Evolutionary conservation across 1,284 basidiomycete genomes (phyloP).

Genomic region (Naganishia cerealis): DNA sequence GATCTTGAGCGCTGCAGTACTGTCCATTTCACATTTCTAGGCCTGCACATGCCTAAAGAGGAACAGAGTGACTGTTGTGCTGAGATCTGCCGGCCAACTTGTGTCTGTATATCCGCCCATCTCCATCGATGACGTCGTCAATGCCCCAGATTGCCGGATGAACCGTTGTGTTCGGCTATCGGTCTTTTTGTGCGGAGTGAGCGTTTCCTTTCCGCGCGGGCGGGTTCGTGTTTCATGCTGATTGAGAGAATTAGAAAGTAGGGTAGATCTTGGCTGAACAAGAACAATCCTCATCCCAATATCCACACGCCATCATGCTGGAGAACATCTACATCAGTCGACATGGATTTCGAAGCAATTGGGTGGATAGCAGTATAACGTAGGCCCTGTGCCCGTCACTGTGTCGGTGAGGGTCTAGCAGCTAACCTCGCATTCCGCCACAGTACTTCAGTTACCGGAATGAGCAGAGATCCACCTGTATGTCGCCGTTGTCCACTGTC

Average conservation of each 20-base stretch:
- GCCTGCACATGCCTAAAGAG: no score
- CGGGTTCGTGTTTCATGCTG: neutral
- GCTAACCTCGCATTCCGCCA: neutral
- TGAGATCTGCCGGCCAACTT: constrained; percentile 3
- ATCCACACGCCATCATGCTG: no score
- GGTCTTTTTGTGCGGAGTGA: constrained; percentile 14
- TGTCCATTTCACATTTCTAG: neutral
- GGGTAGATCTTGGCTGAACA: neutral
- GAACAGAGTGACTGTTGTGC: no score
- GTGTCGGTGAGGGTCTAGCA: neutral
- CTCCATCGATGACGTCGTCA: constrained; percentile 21
- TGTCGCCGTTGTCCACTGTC: neutral
- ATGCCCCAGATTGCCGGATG: constrained; percentile 17
- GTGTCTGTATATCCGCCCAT: neutral
- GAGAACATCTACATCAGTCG: constrained; percentile 58
- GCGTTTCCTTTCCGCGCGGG: neutral
- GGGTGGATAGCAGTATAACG: constrained; percentile 48
- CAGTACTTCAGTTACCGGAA: constrained; percentile 27
- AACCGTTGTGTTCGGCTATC: constrained; percentile 27
- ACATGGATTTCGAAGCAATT: constrained; percentile 56
- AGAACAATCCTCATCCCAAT: no score
- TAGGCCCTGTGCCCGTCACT: neutral
- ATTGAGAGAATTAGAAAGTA: neutral
- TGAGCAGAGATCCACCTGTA: constrained; percentile 31
- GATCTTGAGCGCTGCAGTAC: neutral